These are phyloP conservation scores for Hypholoma fasciculare DNA, from an alignment of 768 basidiomycete species.

Conservation along the genomic window DNA sequence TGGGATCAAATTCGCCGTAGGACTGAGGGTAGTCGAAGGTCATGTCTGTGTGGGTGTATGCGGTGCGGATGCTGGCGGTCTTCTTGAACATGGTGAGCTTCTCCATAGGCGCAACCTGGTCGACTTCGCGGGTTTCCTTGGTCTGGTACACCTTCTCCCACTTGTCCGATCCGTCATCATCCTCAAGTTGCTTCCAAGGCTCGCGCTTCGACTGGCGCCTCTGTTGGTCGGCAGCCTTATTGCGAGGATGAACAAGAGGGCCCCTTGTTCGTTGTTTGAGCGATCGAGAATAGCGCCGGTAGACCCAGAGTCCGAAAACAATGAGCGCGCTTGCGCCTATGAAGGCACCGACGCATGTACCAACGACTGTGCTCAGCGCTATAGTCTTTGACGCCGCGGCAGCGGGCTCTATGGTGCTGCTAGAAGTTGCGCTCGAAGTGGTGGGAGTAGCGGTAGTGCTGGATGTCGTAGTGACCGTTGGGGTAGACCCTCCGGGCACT, in stretches of 20 bases:
- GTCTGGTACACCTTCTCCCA: slow-evolving; percentile 46
- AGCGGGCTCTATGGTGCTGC: slow-evolving; percentile 14
- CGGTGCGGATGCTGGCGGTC: slow-evolving; percentile 54
- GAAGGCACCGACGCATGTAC: slow-evolving; percentile 62
- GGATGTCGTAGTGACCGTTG: slow-evolving; percentile 8
- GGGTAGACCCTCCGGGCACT: slow-evolving; percentile 1
- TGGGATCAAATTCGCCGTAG: slow-evolving; percentile 61
- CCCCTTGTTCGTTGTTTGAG: slow-evolving; percentile 34
- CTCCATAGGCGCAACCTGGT: slow-evolving; percentile 51
- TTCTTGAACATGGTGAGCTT: slow-evolving; percentile 71
- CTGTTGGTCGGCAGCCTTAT: slow-evolving; percentile 39
- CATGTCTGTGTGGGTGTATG: slow-evolving; percentile 46
- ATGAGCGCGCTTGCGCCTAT: slow-evolving; percentile 52
- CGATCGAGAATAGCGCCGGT: slow-evolving; percentile 46
- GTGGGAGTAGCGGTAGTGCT: background rate
- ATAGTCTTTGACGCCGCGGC: slow-evolving; percentile 32
- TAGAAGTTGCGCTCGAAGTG: slow-evolving; percentile 6
- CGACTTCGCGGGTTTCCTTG: slow-evolving; percentile 36
- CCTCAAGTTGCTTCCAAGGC: slow-evolving; percentile 60
- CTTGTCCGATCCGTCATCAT: slow-evolving; percentile 38
- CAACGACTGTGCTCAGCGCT: slow-evolving; percentile 56
- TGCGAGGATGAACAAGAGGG: slow-evolving; percentile 31
- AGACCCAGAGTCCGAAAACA: slow-evolving; percentile 53
- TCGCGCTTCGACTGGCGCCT: slow-evolving; percentile 46
- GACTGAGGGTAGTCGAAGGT: slow-evolving; percentile 42